Evolutionary conservation across 441 rosid genomes (phyloP), one percentile per base, ranked within the genome.

Genomic region (Adansonia gregorii): DNA sequence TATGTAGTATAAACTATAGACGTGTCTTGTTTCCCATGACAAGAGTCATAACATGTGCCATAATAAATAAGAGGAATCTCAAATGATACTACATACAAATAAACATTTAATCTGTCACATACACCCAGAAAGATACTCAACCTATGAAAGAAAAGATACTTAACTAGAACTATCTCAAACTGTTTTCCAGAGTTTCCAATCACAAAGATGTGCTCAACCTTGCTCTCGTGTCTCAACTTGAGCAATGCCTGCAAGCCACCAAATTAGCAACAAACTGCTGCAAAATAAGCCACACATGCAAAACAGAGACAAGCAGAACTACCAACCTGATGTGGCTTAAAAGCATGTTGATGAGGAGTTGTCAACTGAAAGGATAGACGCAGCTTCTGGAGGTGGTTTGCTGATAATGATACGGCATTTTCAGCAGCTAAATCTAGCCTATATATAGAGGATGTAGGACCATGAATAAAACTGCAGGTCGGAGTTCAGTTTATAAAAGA

Each of bases 321-420:
- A 78, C 82, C 78, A 75, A 95, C 99, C 98, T 96, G 98, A 84
- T 92, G 98, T 73, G 98, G 98, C 86, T 83, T 90, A 88, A 94
- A 93, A 60, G 85, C 83, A 82, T n/a, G 86, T 67, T 91, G 95
- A 74, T 54, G 80, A 80, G 98, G 95, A 76, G 91, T 89, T 71
- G 89, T 85, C 83, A 96, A 78, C 70, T 81, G 88, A 80, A 91
- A 93, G 3, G 92, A 89, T 24, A 94, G 83, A 8, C 88, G 94
- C 80, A 96, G 80, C 91, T 93, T 96, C 83, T 94, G 98, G 54
- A 96, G 99, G 79, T 96, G 99, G 85, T 93, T 96, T 52, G 98
- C 99, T 35, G 95, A 85, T 79, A 93, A 82, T 58, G 97, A 87
- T 73, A 88, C 85, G 45, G 73, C 84, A 78, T 79, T 88, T 66